A percentile compares a stretch with the other conserved stretches of the same genome.
Conservation (phyloP, 371 early-diverging fungal genomes). For the Syncephalis plumigaleata region DNA sequence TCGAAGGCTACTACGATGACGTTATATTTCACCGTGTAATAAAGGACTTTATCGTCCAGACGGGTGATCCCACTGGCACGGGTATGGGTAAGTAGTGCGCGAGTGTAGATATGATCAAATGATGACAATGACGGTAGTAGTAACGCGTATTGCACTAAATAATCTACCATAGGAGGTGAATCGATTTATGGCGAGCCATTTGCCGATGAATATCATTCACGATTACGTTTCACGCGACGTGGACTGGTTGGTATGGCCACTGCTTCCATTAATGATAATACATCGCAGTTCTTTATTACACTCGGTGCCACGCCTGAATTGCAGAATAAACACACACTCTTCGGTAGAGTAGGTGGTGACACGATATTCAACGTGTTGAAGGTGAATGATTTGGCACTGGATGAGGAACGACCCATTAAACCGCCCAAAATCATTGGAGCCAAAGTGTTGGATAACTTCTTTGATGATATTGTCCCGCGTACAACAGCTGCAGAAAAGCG, state of each 20-base stretch:
- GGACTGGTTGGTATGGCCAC: constrained; percentile 89
- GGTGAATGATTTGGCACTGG: constrained; percentile 66
- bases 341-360: constrained; percentile 86
- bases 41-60: constrained; percentile 82
- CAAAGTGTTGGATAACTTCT: constrained; percentile 70
- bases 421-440: constrained; percentile 49
- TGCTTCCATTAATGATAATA: constrained; percentile 56
- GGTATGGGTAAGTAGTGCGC: constrained; percentile 27
- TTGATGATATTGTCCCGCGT: constrained; percentile 80
- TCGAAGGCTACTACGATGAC: constrained; percentile 67
- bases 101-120: too few relatives aligned
- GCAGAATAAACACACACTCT: constrained; percentile 73
- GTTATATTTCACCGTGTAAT: constrained; percentile 83
- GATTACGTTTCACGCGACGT: constrained; percentile 70
- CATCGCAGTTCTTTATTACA: constrained; percentile 89
- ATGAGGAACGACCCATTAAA: constrained; percentile 63
- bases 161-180: constrained; percentile 82
- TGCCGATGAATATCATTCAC: constrained; percentile 79
- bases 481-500: constrained; percentile 37
- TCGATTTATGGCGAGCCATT: constrained; percentile 75
- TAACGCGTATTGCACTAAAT: too few relatives aligned
- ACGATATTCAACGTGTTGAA: constrained; percentile 80
- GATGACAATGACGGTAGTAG: too few relatives aligned
- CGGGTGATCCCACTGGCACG: constrained; percentile 91
- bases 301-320: constrained; percentile 72